These are phyloP conservation scores for Trichoderma lentiforme DNA, from an alignment of 2,329 filamentous ascomycete species.

Conservation along the genomic window DNA sequence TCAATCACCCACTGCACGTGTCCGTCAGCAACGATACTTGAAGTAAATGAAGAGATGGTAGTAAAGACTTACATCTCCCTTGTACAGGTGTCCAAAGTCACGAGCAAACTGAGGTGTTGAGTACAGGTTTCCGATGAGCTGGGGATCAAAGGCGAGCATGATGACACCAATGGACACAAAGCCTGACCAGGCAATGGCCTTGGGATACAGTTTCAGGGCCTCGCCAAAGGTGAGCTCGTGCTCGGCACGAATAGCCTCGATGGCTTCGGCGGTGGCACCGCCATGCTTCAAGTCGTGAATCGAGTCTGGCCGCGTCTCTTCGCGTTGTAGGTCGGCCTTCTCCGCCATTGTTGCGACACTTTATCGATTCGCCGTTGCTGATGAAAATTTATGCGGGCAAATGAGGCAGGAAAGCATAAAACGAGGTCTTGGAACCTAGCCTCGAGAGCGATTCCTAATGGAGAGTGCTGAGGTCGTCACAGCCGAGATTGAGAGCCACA, in stretches of 20 bases:
- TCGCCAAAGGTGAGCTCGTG: constrained; percentile 39
- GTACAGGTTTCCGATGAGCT: constrained; percentile 61
- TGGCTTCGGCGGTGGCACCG: constrained; percentile 16
- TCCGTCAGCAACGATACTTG: not conserved
- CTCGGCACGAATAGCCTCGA: constrained; percentile 40
- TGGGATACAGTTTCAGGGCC: constrained; percentile 42
- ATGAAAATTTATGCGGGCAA: not conserved
- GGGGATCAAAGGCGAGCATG: constrained; percentile 62
- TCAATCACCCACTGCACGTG: constrained; percentile 33
- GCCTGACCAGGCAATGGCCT: constrained; percentile 52
- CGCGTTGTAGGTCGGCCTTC: not conserved
- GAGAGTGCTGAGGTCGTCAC: not conserved
- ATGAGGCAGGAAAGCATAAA: not conserved
- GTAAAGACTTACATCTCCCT: constrained; percentile 26
- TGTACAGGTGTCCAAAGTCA: constrained; percentile 53
- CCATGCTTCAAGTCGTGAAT: not conserved
- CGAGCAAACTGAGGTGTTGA: constrained; percentile 55
- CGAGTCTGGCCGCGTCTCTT: constrained; percentile 3
- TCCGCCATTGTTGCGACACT: not conserved
- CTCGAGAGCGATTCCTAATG: not conserved
- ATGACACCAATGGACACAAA: constrained; percentile 60
- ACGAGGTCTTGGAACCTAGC: too few relatives aligned
- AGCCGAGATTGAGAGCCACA: not conserved
- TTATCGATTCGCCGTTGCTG: too few relatives aligned
- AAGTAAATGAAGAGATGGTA: too few relatives aligned